These are phyloP conservation scores for Hypoxylon sp. DNA, from an alignment of 2,329 filamentous ascomycete genomes.

Conservation along the genomic window DNA sequence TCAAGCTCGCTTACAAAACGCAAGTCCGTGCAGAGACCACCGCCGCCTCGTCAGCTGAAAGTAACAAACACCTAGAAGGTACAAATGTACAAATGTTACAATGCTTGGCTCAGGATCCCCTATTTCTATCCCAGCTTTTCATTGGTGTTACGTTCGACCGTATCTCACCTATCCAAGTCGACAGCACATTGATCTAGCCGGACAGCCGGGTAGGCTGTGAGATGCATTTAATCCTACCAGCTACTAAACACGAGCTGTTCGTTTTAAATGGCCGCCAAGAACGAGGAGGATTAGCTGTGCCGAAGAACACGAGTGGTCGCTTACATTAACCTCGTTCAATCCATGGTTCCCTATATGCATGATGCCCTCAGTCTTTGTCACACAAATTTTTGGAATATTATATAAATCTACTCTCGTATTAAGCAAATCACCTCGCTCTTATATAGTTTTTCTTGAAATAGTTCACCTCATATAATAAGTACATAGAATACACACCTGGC, in stretches of 20 bases:
- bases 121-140: slow-evolving; percentile 6
- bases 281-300: not conserved
- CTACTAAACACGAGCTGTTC: not conserved
- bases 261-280: slow-evolving; percentile 7
- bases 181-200: not conserved
- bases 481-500: not conserved
- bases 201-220: not conserved
- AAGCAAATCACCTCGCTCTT: not conserved
- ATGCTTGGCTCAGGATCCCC: not conserved
- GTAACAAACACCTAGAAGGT: not conserved
- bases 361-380: not conserved
- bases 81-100: slow-evolving; percentile 1
- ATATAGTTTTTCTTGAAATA: not conserved
- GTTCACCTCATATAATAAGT: not conserved
- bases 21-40: slow-evolving; percentile 1
- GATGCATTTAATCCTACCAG: slow-evolving; percentile 1
- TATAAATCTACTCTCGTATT: not conserved
- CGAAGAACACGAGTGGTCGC: slow-evolving; percentile 11
- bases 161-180: slow-evolving; percentile 9
- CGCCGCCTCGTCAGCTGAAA: slow-evolving; percentile 33
- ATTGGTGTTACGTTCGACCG: slow-evolving; percentile 17
- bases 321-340: too few species aligned
- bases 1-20: too few species aligned
- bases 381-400: not conserved
- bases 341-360: not conserved